Evolutionary conservation across 305 asterid genomes (phyloP).

Genomic region (Plantago coronopus): DNA sequence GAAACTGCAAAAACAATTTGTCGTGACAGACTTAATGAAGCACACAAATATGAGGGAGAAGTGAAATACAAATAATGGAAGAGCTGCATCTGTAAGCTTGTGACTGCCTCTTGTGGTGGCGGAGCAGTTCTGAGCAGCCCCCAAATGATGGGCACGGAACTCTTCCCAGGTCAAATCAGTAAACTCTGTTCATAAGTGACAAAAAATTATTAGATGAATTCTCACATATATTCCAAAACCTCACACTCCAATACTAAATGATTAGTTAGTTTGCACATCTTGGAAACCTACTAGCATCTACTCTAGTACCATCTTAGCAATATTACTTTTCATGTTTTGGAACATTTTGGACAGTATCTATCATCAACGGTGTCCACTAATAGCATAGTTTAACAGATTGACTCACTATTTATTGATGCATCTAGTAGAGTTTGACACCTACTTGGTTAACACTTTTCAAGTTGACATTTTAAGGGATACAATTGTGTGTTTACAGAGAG

Average conservation of each 20-base stretch:
- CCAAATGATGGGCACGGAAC: slow-evolving; percentile 62
- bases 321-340: not conserved
- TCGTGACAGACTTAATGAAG: slow-evolving; percentile 1
- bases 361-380: too few species aligned
- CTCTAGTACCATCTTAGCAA: not conserved
- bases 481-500: too few species aligned
- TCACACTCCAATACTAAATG: not conserved
- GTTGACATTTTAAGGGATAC: too few species aligned
- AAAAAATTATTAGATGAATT: slow-evolving; percentile 3
- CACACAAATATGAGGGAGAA: not conserved
- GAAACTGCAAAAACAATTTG: not conserved
- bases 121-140: slow-evolving; percentile 97
- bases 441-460: too few species aligned
- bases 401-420: too few species aligned
- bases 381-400: too few species aligned
- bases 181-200: slow-evolving; percentile 49
- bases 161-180: slow-evolving; percentile 95
- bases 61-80: slow-evolving; percentile 62
- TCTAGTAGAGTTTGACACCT: too few species aligned
- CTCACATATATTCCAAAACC: not conserved
- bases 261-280: not conserved
- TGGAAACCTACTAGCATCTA: not conserved
- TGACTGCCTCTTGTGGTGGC: slow-evolving; percentile 82
- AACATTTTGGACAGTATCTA: not conserved
- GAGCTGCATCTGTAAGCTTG: slow-evolving; percentile 51